Conservation (phyloP, 257 asterid species). For the Nemophila menziesii region DNA sequence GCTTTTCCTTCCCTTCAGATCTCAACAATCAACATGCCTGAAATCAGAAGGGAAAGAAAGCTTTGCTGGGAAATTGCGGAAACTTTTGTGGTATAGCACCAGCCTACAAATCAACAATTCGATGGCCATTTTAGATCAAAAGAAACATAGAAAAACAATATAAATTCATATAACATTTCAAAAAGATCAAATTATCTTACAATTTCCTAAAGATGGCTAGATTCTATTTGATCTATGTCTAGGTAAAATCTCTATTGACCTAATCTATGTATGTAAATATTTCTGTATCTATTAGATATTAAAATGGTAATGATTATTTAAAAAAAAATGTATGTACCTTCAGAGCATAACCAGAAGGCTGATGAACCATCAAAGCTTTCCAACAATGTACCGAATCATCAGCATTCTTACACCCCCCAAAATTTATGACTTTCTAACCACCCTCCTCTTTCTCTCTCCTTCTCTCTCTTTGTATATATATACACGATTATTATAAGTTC, state of each 20-base stretch:
- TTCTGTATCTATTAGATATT: background rate
- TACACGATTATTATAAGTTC: background rate
- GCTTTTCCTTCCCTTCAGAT: constrained; percentile 60
- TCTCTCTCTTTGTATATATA: background rate
- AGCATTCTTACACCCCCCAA: constrained; percentile 24
- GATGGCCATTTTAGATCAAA: background rate
- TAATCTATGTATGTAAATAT: background rate
- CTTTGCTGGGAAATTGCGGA: constrained; percentile 28
- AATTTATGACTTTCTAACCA: constrained; percentile 27
- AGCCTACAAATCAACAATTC: constrained; percentile 35
- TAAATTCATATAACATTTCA: background rate
- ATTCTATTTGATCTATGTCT: background rate
- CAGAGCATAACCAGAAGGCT: constrained; percentile 45
- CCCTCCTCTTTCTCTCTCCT: constrained; percentile 14
- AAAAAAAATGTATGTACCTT: constrained; percentile 26
- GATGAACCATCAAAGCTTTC: constrained; percentile 47
- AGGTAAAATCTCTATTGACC: background rate
- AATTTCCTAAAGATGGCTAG: background rate
- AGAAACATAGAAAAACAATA: background rate
- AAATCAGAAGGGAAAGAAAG: constrained; percentile 54
- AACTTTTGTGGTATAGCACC: constrained; percentile 35
- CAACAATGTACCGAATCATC: constrained; percentile 43
- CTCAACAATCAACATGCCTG: constrained; percentile 14
- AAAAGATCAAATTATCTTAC: background rate
- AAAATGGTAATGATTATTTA: background rate